A percentile compares a stretch with the other conserved stretches of the same genome.
Evolutionary conservation across 176 grass and related monocot genomes (phyloP).

Genomic region (Paspalum vaginatum): DNA sequence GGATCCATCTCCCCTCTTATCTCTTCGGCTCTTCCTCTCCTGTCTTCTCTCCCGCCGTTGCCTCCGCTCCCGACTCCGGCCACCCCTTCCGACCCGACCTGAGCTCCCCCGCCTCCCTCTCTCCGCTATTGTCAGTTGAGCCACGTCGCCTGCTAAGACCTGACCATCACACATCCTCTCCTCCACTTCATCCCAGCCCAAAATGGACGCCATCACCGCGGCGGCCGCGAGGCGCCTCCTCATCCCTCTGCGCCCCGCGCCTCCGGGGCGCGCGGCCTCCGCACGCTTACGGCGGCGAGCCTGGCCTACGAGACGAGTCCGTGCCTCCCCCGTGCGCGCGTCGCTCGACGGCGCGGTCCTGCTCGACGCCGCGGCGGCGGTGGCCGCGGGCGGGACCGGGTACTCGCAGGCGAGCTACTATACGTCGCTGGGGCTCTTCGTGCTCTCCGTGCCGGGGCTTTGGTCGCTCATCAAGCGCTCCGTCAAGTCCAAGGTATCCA

Average conservation of each 20-base stretch:
- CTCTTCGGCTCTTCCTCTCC: too few relatives aligned
- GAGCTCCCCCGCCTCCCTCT: too few relatives aligned
- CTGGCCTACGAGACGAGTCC: background rate
- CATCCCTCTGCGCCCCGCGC: slow-evolving; percentile 38
- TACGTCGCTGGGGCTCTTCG: slow-evolving; percentile 93
- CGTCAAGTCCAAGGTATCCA: slow-evolving; percentile 90
- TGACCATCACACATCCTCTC: too few relatives aligned
- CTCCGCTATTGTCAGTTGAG: too few relatives aligned
- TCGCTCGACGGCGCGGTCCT: slow-evolving; percentile 59
- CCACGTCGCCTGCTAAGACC: too few relatives aligned
- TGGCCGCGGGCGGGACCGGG: slow-evolving; percentile 44
- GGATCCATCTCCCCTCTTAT: too few relatives aligned
- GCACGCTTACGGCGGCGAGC: background rate
- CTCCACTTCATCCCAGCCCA: background rate
- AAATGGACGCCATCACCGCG: slow-evolving; percentile 35
- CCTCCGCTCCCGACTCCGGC: too few relatives aligned
- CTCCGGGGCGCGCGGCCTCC: background rate
- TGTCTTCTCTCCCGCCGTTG: too few relatives aligned
- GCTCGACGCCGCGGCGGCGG: slow-evolving; percentile 56
- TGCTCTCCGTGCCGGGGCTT: slow-evolving; percentile 92
- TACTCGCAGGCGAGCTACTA: slow-evolving; percentile 99
- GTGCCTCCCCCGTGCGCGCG: slow-evolving; percentile 36
- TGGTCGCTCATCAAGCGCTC: slow-evolving; percentile 99
- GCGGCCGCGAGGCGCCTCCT: slow-evolving; percentile 34
- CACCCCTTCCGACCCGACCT: too few relatives aligned